A percentile compares a stretch with the other conserved stretches of the same genome.
Conservation (phyloP, 345 rosid species). For the Turnera subulata region DNA sequence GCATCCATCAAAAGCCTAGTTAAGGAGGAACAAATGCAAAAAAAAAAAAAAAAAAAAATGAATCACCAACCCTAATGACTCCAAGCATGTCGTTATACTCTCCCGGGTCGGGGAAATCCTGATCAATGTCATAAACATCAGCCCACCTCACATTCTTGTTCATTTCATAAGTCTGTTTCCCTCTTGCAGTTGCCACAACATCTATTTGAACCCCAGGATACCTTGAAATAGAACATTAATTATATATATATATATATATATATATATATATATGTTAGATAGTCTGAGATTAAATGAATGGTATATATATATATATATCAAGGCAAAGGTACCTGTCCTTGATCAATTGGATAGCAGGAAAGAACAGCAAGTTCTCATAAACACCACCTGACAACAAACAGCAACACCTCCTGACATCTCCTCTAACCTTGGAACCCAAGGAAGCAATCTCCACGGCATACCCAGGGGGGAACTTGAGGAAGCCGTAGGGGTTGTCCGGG, state of each 20-base stretch:
- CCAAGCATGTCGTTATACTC: constrained; percentile 84
- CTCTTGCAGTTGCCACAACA: constrained; percentile 65
- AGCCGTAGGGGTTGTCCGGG: constrained; percentile 80
- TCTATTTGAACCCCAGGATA: constrained; percentile 93
- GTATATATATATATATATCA: no score
- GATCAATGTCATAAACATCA: constrained; percentile 74
- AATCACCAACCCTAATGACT: constrained; percentile 56
- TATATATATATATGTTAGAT: no score
- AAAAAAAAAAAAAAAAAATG: not conserved
- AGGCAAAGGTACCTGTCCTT: constrained; percentile 72
- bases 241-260: no score
- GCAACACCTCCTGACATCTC: constrained; percentile 90
- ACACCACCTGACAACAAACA: constrained; percentile 86
- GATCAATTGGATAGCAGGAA: constrained; percentile 75
- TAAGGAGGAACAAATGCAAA: no score
- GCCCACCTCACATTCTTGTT: constrained; percentile 98
- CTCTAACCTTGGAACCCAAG: constrained; percentile 72
- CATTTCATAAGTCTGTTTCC: constrained; percentile 84
- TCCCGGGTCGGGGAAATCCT: constrained; percentile 81
- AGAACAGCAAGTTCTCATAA: constrained; percentile 81
- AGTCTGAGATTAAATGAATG: no score
- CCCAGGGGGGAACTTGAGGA: constrained; percentile 95
- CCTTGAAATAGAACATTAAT: constrained; percentile 28
- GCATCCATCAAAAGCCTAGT: not conserved
- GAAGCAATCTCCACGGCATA: constrained; percentile 72